Conservation (phyloP, 352 stramenopile species). For the Pythium aquatile region DNA sequence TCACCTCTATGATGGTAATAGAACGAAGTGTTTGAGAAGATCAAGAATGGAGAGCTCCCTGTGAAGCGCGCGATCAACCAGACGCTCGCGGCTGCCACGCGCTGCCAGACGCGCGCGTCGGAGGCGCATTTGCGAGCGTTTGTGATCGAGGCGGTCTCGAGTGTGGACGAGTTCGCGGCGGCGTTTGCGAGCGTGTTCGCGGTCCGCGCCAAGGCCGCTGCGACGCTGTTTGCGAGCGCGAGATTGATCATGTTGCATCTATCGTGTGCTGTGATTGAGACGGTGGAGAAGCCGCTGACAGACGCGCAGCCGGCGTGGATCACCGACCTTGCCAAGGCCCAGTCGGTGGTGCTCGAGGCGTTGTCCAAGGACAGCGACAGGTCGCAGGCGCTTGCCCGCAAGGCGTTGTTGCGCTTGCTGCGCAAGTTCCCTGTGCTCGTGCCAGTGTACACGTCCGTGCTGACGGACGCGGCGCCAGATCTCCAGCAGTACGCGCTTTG, state of each 20-base stretch:
- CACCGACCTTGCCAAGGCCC: constrained; percentile 39
- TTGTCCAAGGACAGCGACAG: constrained; percentile 47
- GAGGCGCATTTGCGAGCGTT: constrained; percentile 57
- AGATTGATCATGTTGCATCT: constrained; percentile 58
- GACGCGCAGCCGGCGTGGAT: constrained; percentile 38
- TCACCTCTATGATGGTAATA: constrained; percentile 13
- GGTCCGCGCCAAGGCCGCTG: constrained; percentile 34
- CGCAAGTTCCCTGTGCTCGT: constrained; percentile 42
- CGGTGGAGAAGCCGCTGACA: constrained; percentile 20
- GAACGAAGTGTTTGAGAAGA: constrained; percentile 66
- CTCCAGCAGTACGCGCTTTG: constrained; percentile 65
- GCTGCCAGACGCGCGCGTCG: constrained; percentile 52
- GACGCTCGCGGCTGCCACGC: constrained; percentile 51
- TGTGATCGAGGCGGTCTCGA: constrained; percentile 31
- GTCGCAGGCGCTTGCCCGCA: constrained; percentile 40
- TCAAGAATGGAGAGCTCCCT: constrained; percentile 50
- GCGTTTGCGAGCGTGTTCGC: constrained; percentile 51
- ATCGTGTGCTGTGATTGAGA: constrained; percentile 52
- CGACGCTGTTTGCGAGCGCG: constrained; percentile 53
- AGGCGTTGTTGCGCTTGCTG: constrained; percentile 44
- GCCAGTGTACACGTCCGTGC: constrained; percentile 38
- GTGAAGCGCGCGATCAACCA: constrained; percentile 68
- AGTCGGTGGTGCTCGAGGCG: constrained; percentile 58
- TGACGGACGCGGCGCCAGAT: constrained; percentile 33
- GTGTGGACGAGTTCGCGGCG: constrained; percentile 45